Percentiles rank a stretch among this genome's conserved stretches.
Evolutionary conservation across 306 rosid species (phyloP).

Genomic region (Cicer bijugum): DNA sequence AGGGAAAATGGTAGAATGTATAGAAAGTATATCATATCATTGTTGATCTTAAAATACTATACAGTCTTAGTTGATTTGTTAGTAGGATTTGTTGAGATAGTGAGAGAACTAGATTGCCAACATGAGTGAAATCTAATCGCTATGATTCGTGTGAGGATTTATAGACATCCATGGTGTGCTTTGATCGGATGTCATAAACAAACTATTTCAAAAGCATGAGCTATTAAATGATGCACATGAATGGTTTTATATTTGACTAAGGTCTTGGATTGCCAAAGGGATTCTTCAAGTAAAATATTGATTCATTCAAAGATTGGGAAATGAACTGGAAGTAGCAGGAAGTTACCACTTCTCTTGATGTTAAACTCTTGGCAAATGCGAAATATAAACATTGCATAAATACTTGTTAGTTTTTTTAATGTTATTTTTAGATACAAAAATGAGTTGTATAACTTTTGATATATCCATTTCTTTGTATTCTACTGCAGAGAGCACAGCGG

Average conservation of each 20-base stretch:
- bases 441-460: constrained; percentile 14
- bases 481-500: constrained; percentile 81
- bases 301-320: neutral
- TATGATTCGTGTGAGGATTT: constrained; percentile 13
- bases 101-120: neutral
- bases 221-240: neutral
- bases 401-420: constrained; percentile 5
- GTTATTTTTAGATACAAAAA: neutral
- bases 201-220: neutral
- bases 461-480: constrained; percentile 35
- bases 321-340: constrained; percentile 2
- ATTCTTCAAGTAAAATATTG: constrained; percentile 1
- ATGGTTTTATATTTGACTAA: constrained; percentile 8
- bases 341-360: constrained; percentile 23
- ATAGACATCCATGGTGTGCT: neutral
- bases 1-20: neutral
- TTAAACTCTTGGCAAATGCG: constrained; percentile 9
- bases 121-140: neutral
- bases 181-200: neutral
- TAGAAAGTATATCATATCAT: constrained; percentile 1
- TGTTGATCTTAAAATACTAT: neutral
- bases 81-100: neutral
- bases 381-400: neutral
- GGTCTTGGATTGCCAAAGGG: constrained; percentile 1
- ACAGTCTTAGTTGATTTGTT: neutral